Base-by-base conservation (phyloP, 768 basidiomycete genomes). In the Lactarius hengduanensis region DNA sequence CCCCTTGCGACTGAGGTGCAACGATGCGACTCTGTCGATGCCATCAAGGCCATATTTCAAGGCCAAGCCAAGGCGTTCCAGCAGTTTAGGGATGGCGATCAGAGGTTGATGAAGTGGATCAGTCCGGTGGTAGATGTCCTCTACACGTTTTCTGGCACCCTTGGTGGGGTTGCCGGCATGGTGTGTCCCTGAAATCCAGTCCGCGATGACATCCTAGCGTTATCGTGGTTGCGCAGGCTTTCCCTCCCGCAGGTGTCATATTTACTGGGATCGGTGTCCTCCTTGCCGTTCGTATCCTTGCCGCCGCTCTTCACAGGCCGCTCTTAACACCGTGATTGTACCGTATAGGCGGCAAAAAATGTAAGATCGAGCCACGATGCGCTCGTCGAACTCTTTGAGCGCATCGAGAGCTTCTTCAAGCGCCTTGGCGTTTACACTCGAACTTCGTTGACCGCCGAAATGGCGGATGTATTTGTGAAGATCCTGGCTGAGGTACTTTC, bases 341-440 rank as follows among this genome's bases (percentile, higher is more conserved):
- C 28, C 28, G 28, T 0, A 54, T 55, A 64, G 63, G 58, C 50
- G 1, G 63, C 63, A 3, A 59, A 55, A 22, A 40, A 59, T 20
- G 43, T 54, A 1, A 32, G 41, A 1, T 40, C 38, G 16, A 64
- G 30, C 10, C 58, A 64, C 22, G 58, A 30, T 18, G 50, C 22
- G 15, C 63, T 64, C 36, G 10, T 59, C 16, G 38, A 54, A 11
- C 16, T 64, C 22, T 59, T 64, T 3, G 43, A 30, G 47, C 63
- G 50, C 7, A 20, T 60, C 3, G 53, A 60, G 40, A 11, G 8
- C 4, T 59, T 65, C 50, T 45, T 45, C 43, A 45, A n/a, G 20
- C 43, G 58, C 2, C 64, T 65, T 16, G 53, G 43, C 5, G 41
- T 18, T 22, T 65, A 60, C 7, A 65, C 50, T 7, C 32, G 20